Evolutionary conservation across 2,329 filamentous ascomycete species (phyloP).

Genomic region (Scytalidium sp.): DNA sequence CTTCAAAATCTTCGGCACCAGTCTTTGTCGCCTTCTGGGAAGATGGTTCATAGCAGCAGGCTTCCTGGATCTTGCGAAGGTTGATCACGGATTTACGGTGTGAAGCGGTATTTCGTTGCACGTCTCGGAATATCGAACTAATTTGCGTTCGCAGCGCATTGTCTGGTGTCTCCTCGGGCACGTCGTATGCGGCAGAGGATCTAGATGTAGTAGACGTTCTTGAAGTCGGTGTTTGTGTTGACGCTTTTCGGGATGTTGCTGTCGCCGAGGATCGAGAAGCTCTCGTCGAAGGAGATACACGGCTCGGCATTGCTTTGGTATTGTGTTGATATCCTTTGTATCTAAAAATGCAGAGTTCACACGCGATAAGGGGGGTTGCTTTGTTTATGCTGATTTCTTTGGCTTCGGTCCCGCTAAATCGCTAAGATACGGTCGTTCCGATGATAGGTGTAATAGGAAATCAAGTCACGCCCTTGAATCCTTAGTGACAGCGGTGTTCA

Average conservation of each 20-base stretch:
- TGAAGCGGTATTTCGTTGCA: conserved; percentile 84
- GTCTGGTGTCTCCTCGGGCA: conserved; percentile 70
- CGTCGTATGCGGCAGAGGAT: too few species aligned
- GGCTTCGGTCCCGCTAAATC: too few species aligned
- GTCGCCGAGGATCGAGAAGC: conserved; percentile 34
- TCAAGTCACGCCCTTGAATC: background rate
- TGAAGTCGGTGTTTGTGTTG: conserved; percentile 33
- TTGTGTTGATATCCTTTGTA: too few species aligned
- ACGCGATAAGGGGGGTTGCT: too few species aligned
- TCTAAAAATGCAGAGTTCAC: too few species aligned
- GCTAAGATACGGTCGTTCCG: too few species aligned
- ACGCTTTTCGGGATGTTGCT: conserved; percentile 38
- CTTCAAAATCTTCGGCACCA: conserved; percentile 67
- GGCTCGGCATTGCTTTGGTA: conserved; percentile 45
- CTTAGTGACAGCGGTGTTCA: background rate
- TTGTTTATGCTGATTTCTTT: too few species aligned
- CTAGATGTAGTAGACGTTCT: conserved; percentile 31
- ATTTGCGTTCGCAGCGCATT: conserved; percentile 72
- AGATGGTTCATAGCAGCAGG: conserved; percentile 66
- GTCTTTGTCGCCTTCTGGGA: conserved; percentile 49
- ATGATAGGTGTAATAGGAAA: too few species aligned
- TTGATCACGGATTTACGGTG: conserved; percentile 88
- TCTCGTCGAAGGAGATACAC: conserved; percentile 37
- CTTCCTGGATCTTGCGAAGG: conserved; percentile 85
- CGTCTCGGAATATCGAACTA: conserved; percentile 71